Conservation (phyloP, 2,329 filamentous ascomycete genomes). For the Elsinoe ampelina region DNA sequence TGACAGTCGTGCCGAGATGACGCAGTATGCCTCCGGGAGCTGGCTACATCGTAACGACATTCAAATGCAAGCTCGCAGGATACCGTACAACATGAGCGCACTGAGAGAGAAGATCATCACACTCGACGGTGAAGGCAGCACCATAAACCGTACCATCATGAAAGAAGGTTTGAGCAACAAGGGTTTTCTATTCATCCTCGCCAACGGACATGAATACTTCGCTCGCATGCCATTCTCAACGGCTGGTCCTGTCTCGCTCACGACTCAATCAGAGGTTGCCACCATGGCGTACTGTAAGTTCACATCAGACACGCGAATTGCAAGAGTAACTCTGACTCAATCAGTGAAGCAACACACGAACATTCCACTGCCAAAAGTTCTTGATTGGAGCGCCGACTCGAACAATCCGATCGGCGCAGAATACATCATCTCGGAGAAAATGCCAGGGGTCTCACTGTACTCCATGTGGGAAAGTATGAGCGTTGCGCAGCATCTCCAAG, state of each 20-base stretch:
- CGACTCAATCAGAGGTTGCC: constrained; percentile 37
- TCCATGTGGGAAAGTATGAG: constrained; percentile 19
- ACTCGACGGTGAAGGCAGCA: constrained; percentile 29
- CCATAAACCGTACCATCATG: constrained; percentile 32
- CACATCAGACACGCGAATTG: background rate
- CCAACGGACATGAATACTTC: constrained; percentile 31
- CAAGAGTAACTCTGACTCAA: background rate
- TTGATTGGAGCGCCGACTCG: constrained; percentile 32
- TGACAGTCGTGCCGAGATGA: background rate
- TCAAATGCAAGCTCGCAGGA: constrained; percentile 29
- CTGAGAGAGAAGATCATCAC: constrained; percentile 31
- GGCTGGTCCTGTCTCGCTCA: constrained; percentile 30
- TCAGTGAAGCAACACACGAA: constrained; percentile 30
- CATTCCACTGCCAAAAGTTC: constrained; percentile 35
- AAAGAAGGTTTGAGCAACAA: constrained; percentile 38
- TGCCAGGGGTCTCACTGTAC: constrained; percentile 26
- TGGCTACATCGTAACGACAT: constrained; percentile 31
- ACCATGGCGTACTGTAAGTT: constrained; percentile 28
- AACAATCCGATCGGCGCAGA: constrained; percentile 30
- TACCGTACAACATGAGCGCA: constrained; percentile 34
- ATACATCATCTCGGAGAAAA: constrained; percentile 34
- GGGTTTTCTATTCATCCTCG: constrained; percentile 34
- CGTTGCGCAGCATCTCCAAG: background rate
- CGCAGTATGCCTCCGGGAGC: constrained; percentile 22
- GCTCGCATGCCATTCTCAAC: constrained; percentile 34